Base-by-base conservation (phyloP, 1,139 yeast genomes). In the Hansenula sp. region DNA sequence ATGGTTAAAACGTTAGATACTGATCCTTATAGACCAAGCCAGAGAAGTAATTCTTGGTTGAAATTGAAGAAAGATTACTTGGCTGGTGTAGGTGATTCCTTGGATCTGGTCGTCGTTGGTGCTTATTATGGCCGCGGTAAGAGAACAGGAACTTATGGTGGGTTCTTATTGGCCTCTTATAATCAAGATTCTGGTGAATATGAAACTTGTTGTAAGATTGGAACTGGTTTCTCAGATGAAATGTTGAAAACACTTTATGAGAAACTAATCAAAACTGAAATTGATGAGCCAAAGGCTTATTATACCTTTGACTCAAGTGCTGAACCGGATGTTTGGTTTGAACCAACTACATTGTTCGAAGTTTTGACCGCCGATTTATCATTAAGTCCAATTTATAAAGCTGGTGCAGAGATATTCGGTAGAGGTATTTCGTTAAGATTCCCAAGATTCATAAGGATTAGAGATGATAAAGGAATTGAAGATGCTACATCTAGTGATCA, bases 191-290 rank as follows among this genome's bases (percentile, higher is more conserved):
- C 89, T 0, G 98, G 95, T 19, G 97, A 90, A 56, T 89, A 79
- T 59, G 99, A 93, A 62, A 87, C 97, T 0, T 85, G 96, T 37
- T 93, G 99, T 68, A 93, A 94, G 63, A 91, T 94, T 45, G 99
- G 99, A 37, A 94, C 99, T 0, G 99, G 99, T 0, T 93, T 93
- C 61, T 80, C 91, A 33, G 99, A 93, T 52, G 97, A 87, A 50
- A 77, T 82, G 58, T 71, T 93, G 47, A 77, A 77, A 31, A 66
- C 67, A 35, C 65, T 93, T 33, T 74, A 84, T 58, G 75, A 74
- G 32, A 72, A 72, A 44, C 71, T 93, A 44, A 77, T 82, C 37
- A 83, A 88, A 5, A 81, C 93, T 0, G 96, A 83, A 45, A 76
- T 83, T 12, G 59, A 67, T 0, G 67, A 63, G n/a, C 86, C 97